A percentile compares a stretch with the other conserved stretches of the same genome.
Conservation (phyloP, 148 eudicot species). For the Chenopodium quinoa region DNA sequence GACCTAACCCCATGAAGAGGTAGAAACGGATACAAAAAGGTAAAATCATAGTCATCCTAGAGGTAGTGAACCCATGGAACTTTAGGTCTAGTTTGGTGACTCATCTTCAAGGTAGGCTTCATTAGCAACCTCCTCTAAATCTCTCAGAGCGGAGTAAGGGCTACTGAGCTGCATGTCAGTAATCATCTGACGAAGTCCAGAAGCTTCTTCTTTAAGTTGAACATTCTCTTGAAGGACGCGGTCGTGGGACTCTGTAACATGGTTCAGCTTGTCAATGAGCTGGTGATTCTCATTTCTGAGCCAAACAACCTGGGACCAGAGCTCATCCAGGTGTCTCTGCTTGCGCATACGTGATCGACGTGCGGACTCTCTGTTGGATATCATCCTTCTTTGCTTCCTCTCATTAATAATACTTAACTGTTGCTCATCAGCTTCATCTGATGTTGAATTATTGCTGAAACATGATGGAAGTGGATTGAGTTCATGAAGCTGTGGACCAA, state of each 20-base stretch:
- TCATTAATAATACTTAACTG: slow-evolving; percentile 67
- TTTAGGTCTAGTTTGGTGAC: slow-evolving; percentile 36
- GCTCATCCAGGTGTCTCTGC: slow-evolving; percentile 86
- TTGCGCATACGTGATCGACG: slow-evolving; percentile 94
- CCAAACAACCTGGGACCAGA: slow-evolving; percentile 82
- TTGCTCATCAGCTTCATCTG: slow-evolving; percentile 90
- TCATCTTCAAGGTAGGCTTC: slow-evolving; percentile 41
- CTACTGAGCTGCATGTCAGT: slow-evolving; percentile 63
- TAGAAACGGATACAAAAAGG: slow-evolving; percentile 8
- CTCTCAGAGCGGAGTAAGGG: slow-evolving; percentile 52
- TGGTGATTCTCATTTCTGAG: slow-evolving; percentile 76
- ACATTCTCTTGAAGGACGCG: slow-evolving; percentile 62
- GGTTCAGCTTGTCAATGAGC: slow-evolving; percentile 64
- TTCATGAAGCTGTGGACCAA: slow-evolving; percentile 47
- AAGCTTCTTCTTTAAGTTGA: slow-evolving; percentile 70
- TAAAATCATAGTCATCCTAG: slow-evolving; percentile 16
- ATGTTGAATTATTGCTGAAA: slow-evolving; percentile 78
- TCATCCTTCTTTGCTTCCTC: slow-evolving; percentile 92
- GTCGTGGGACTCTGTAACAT: slow-evolving; percentile 58
- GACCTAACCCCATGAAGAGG: slow-evolving; percentile 18
- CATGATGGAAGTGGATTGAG: slow-evolving; percentile 41
- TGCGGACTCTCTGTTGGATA: slow-evolving; percentile 92
- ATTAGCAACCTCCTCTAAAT: slow-evolving; percentile 60
- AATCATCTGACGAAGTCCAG: slow-evolving; percentile 76
- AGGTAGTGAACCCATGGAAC: slow-evolving; percentile 20